Base-by-base conservation (phyloP, 495 filamentous ascomycete species). In the Daldinia loculata region DNA sequence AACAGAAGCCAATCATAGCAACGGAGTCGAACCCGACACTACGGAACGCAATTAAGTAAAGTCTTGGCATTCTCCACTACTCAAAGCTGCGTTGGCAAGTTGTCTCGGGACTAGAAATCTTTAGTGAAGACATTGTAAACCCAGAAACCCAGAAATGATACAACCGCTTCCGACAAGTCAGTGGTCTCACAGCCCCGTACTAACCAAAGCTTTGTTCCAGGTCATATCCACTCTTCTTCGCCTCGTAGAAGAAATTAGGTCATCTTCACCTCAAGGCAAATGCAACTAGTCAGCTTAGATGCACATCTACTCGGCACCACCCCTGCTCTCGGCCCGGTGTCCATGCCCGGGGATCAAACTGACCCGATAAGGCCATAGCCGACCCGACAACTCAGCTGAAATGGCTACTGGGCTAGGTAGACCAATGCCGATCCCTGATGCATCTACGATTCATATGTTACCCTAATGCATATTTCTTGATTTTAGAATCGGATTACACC, bases 81-180 rank as follows among this genome's bases (percentile, higher is more conserved):
- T 66, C 26, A 67, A 30, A 73, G 66, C 48, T 69, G 61, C 56
- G 66, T 58, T 73, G 70, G 70, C 70, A 73, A 66, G 52, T 61
- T 53, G 65, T 72, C 65, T 62, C 32, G 59, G 55, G 32, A 57
- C 34, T n/a, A 57, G 45, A 72, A 70, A 56, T 67, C 69, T 72
- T 72, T 72, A 72, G 56, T 72, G 64, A 72, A 36, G 56, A 63
- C 30, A 63, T 66, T 52, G 34, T 48, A 57, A 57, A 66, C 56
- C 50, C 56, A 57, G 30, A 41, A 43, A 56, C 50, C 50, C 56
- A 57, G 30, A 41, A 43, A 56, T 38, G 38, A 12, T 24, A 48
- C 38, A 36, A 62, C 61, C 15, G 50, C 50, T 39, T 69, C 61
- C 57, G 48, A 67, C 50, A 39, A 43, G 58, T 58, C 19, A 26